Conservation (phyloP, 2,329 filamentous ascomycete species). For the Nemania sp. region DNA sequence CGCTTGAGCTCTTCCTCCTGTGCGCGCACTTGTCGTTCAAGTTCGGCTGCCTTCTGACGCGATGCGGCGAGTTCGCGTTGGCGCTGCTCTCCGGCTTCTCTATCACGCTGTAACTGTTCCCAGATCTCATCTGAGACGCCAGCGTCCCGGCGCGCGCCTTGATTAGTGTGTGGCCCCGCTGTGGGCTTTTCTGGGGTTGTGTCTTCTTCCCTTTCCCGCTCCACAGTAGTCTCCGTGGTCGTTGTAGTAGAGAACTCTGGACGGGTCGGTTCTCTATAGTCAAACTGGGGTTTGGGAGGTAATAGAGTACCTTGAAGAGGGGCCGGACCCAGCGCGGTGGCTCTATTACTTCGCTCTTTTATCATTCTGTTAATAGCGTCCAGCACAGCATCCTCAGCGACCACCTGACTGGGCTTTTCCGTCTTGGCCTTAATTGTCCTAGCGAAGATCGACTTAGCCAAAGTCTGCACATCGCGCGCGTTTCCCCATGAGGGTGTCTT, state of each 20-base stretch:
- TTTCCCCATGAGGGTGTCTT: slow-evolving; percentile 67
- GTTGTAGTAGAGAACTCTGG: not conserved
- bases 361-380: slow-evolving; percentile 29
- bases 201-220: not conserved
- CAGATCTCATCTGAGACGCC: slow-evolving; percentile 71
- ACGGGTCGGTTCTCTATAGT: slow-evolving; percentile 56
- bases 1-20: slow-evolving; percentile 53
- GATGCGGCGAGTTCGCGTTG: slow-evolving; percentile 52
- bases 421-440: slow-evolving; percentile 49
- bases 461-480: slow-evolving; percentile 69
- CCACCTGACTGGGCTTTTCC: slow-evolving; percentile 1
- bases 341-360: slow-evolving; percentile 44
- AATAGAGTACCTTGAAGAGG: not conserved
- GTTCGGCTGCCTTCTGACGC: slow-evolving; percentile 34
- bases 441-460: slow-evolving; percentile 65
- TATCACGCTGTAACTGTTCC: slow-evolving; percentile 69
- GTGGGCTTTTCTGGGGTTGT: not conserved
- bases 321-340: not conserved
- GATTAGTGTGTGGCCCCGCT: not conserved
- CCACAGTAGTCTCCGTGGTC: not conserved
- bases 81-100: slow-evolving; percentile 53
- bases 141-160: slow-evolving; percentile 60
- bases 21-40: slow-evolving; percentile 33
- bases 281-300: slow-evolving; percentile 33
- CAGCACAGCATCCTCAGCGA: slow-evolving; percentile 19